These are phyloP conservation scores for Osmanthus fragrans DNA, from an alignment of 257 asterid species.

Conservation along the genomic window DNA sequence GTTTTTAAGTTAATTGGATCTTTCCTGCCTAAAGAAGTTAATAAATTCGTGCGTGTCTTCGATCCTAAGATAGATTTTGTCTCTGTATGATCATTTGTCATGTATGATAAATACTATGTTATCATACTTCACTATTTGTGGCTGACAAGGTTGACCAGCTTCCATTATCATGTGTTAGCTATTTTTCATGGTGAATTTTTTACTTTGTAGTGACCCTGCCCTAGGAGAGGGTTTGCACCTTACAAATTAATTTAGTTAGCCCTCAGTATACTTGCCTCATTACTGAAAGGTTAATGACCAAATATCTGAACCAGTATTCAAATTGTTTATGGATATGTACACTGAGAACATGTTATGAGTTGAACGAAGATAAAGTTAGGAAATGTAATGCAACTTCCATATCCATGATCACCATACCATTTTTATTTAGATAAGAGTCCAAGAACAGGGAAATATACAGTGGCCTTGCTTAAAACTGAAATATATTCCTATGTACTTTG, in stretches of 20 bases:
- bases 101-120: neutral
- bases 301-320: slow-evolving; percentile 10
- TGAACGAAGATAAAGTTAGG: slow-evolving; percentile 1
- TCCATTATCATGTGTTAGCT: slow-evolving; percentile 7
- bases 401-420: neutral
- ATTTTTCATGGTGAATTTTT: slow-evolving; percentile 16
- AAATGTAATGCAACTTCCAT: neutral
- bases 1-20: neutral
- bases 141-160: neutral
- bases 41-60: slow-evolving; percentile 10
- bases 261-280: slow-evolving; percentile 14
- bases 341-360: neutral
- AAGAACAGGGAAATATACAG: neutral
- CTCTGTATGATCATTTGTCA: slow-evolving; percentile 9
- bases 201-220: neutral
- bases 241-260: slow-evolving; percentile 14
- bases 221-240: slow-evolving; percentile 6
- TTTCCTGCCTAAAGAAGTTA: neutral
- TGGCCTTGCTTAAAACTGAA: neutral
- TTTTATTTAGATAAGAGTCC: neutral
- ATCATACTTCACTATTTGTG: neutral
- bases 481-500: neutral
- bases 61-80: slow-evolving; percentile 6
- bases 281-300: slow-evolving; percentile 7
- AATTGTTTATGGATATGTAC: slow-evolving; percentile 14